These are phyloP conservation scores for Talaromyces sp. DNA, from an alignment of 2,329 filamentous ascomycete species.

Conservation along the genomic window DNA sequence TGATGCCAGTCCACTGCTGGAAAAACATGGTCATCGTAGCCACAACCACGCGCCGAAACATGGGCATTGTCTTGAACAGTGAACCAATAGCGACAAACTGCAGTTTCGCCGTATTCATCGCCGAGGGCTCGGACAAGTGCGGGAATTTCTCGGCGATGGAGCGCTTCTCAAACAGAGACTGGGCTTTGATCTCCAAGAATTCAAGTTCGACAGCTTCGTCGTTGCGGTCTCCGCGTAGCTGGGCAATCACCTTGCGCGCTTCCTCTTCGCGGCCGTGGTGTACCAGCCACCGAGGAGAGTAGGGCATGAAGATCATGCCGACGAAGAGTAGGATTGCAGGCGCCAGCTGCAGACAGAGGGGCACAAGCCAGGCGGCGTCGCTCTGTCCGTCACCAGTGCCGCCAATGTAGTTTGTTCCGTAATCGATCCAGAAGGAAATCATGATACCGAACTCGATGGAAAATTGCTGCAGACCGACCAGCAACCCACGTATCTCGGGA, in stretches of 20 bases:
- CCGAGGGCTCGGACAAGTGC: constrained; percentile 55
- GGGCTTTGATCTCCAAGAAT: constrained; percentile 78
- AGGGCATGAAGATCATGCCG: constrained; percentile 79
- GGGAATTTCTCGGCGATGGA: constrained; percentile 65
- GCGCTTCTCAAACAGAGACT: constrained; percentile 72
- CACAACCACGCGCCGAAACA: constrained; percentile 50
- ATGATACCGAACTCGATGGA: constrained; percentile 59
- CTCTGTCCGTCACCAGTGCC: constrained; percentile 57
- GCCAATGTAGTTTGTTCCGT: constrained; percentile 56
- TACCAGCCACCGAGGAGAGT: constrained; percentile 70
- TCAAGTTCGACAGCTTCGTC: constrained; percentile 65
- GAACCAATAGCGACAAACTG: constrained; percentile 46
- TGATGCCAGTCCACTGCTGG: constrained; percentile 49
- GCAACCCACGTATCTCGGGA: constrained; percentile 62
- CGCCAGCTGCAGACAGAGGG: constrained; percentile 50
- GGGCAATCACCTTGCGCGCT: constrained; percentile 59
- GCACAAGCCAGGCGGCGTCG: constrained; percentile 49
- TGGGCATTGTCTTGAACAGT: constrained; percentile 26
- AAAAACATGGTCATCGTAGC: constrained; percentile 41
- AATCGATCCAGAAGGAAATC: constrained; percentile 33
- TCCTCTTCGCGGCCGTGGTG: constrained; percentile 67
- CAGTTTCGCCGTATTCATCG: constrained; percentile 62
- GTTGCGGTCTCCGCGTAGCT: constrained; percentile 60
- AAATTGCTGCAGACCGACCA: constrained; percentile 63
- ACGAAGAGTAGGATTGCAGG: constrained; percentile 62